Evolutionary conservation across 805 yeast genomes (phyloP), one percentile per base, ranked within the genome.

Genomic region (Blastobotrys parvus): DNA sequence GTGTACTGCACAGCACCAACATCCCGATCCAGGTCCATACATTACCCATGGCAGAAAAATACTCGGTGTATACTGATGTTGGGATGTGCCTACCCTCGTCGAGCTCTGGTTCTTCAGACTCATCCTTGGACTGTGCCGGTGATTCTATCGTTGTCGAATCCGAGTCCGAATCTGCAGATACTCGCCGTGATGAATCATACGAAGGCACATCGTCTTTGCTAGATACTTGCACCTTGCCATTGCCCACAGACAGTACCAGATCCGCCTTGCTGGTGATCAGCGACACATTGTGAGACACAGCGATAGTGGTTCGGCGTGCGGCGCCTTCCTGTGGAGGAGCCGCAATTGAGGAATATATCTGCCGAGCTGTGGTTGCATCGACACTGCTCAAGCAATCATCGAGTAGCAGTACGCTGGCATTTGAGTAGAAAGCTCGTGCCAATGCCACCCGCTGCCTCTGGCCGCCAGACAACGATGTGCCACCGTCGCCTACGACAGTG

Each of bases 271-370:
- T 81, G 43, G 88, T 71, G 8, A 96, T 83, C 53, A 90, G 70
- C 0, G 97, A 86, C 51, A 89, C 87, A 58, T 90, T 90, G 66
- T 90, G 97, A 2, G 97, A 85, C 3, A 90, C 95, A 53, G 90
- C 70, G 45, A 89, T 70, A 61, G 94, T 80, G 2, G 97, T 90
- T 69, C 97, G 80, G 48, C 76, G 75, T 29, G n/a, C n/a, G n/a
- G n/a, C n/a, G n/a, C n/a, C n/a, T n/a, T n/a, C n/a, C n/a, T n/a
- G n/a, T n/a, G n/a, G n/a, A n/a, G n/a, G n/a, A n/a, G n/a, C n/a
- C n/a, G n/a, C n/a, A n/a, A n/a, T n/a, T n/a, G n/a, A n/a, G n/a
- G n/a, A n/a, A n/a, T n/a, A n/a, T n/a, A n/a, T n/a, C n/a, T n/a
- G n/a, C n/a, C n/a, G n/a, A n/a, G n/a, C n/a, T n/a, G n/a, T n/a